Base-by-base conservation (phyloP, 1,139 yeast species). In the Geotrichum bryndzae region DNA sequence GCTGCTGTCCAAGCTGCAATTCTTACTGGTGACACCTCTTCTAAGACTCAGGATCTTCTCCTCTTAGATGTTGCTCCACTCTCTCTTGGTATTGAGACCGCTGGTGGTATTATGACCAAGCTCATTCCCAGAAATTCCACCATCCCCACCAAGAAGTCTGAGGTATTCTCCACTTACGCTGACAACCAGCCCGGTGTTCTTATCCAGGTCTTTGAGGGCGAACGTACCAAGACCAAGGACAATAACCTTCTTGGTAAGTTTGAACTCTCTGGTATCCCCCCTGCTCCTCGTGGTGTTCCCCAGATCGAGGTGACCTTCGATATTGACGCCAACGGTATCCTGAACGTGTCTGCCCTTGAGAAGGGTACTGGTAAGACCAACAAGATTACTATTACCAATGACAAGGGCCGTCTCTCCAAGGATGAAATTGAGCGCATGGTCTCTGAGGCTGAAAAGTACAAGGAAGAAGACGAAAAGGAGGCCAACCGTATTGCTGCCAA, bases 371-470 rank as follows among this genome's bases (percentile, higher is more conserved):
- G 90, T 77, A 87, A 87, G 83, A 79, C 89, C 69, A 84, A 83
- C 81, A 85, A 87, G 83, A 87, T 87, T 73, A 86, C 91, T 76
- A 87, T 87, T 75, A 86, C 90, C 79, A 90, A 90, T 84, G 97
- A 90, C 81, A 90, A 90, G 85, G 96, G 96, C 77, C 89, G 97
- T 84, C 86, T 90, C 75, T 86, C 96, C 69, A 88, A 89, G 85
- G 96, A 90, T 75, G 96, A 90, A 70, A 90, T 90, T 68, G 96
- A 90, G 80, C 87, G 92, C 79, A 90, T 90, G 97, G 96, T 90
- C 69, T 83, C 89, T 72, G 96, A 90, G 81, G 91, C 91, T 68
- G 92, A 87, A 80, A 86, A 86, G 80, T 87, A 81, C 83, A 86
- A 86, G 80, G 91, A 85, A 69, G 90, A 87, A 77, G 96, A 88